Percentiles rank a stretch among this genome's conserved stretches.
Conservation (phyloP, 345 rosid genomes). For the Isatis tinctoria region DNA sequence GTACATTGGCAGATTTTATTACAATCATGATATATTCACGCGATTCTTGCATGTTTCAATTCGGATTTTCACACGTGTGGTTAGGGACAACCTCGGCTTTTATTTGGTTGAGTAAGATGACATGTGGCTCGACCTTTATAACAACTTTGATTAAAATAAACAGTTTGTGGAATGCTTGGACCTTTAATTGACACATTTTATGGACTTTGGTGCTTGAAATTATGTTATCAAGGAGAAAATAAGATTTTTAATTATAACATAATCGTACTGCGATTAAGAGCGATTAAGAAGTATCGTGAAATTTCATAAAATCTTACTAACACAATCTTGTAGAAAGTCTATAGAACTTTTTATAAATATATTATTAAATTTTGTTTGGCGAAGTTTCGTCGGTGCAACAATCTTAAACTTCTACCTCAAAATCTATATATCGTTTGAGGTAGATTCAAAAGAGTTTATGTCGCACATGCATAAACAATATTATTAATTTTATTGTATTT, state of each 20-base stretch:
- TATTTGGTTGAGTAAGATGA: constrained; percentile 2
- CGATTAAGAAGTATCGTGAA: neutral
- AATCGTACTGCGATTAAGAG: neutral
- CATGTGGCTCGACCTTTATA: neutral
- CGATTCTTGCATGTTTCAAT: neutral
- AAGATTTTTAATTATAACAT: neutral
- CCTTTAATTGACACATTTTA: neutral
- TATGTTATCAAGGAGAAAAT: neutral
- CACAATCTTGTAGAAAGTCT: neutral
- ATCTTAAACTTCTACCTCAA: neutral
- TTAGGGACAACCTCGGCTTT: constrained; percentile 19
- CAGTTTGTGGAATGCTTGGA: neutral
- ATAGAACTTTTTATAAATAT: neutral
- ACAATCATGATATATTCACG: neutral
- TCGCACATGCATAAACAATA: neutral
- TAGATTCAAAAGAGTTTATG: neutral
- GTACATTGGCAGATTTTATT: neutral
- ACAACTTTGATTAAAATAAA: constrained; percentile 9
- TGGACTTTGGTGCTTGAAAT: neutral
- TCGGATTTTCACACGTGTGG: constrained; percentile 17
- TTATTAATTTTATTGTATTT: neutral
- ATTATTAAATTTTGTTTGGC: neutral
- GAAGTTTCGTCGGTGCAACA: neutral
- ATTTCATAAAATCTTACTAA: neutral
- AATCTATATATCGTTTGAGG: neutral